Evolutionary conservation across 805 yeast genomes (phyloP), one percentile per base, ranked within the genome.

Genomic region (Komagataella pseudopastoris): DNA sequence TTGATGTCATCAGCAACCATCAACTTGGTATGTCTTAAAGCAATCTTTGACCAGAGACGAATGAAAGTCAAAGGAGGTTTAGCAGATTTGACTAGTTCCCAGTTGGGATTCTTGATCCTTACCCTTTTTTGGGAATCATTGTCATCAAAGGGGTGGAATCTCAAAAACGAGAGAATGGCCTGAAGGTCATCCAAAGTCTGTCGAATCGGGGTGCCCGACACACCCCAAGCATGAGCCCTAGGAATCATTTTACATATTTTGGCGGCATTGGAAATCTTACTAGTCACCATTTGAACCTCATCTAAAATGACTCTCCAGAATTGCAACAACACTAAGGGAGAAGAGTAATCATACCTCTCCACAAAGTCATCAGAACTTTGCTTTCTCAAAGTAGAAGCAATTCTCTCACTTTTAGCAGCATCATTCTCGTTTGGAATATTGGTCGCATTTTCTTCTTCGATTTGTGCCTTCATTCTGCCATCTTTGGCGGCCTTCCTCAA

Each of bases 151-250:
- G 98, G 99, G 44, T 71, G 68, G 14, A 80, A 62, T 55, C 82
- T 71, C 54, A 89, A 63, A 59, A 88, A 91, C 12, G 78, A 74
- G 39, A 90, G 61, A 4, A 88, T 72, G 0, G 95, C 84, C 47
- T 76, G 79, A 49, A 90, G 70, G 63, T 91, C 96, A 36, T 71
- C 63, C 46, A 85, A 65, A 45, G 78, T 74, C 55, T 76, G 77
- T 56, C 82, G 80, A 14, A 89, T 83, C 0, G 97, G 95, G 0
- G 99, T 93, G 6, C 99, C 99, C 1, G 96, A 87, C 0, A 90
- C 96, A 14, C 96, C 97, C 98, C 98, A 93, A 0, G 96, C 81
- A 66, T 93, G 97, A 48, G 80, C 77, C 50, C 96, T 72, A 4
- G 96, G 91, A 23, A 93, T 77, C 44, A 86, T 68, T 2, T 85